Percentiles rank a stretch among this genome's conserved stretches.
Evolutionary conservation across 2,329 filamentous ascomycete species (phyloP).

Genomic region (Eurotiales sp.): DNA sequence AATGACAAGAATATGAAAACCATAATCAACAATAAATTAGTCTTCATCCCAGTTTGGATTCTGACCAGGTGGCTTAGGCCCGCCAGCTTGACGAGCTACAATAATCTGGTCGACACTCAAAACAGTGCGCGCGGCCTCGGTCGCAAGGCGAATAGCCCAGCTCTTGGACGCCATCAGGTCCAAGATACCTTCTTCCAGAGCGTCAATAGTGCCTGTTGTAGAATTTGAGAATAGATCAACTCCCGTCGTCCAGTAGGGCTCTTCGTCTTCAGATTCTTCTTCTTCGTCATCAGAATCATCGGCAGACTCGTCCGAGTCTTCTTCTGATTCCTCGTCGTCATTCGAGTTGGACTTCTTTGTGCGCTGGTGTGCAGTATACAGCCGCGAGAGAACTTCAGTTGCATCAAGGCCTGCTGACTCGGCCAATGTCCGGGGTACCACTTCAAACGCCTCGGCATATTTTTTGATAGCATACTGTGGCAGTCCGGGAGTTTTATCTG

Average conservation of each 20-base stretch:
- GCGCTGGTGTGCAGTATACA: constrained; percentile 86
- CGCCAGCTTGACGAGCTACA: constrained; percentile 92
- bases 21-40: constrained; percentile 29
- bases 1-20: constrained; percentile 8
- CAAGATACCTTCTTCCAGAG: constrained; percentile 81
- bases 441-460: constrained; percentile 95
- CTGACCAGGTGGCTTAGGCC: constrained; percentile 91
- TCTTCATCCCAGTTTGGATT: constrained; percentile 78
- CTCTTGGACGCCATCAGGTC: constrained; percentile 89
- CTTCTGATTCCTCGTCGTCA: constrained; percentile 18
- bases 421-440: constrained; percentile 87
- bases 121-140: constrained; percentile 88
- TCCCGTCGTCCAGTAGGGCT: constrained; percentile 83
- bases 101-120: constrained; percentile 98
- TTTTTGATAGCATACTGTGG: constrained; percentile 97
- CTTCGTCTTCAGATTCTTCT: constrained; percentile 51
- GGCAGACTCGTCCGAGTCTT: constrained; percentile 13
- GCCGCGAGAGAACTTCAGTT: constrained; percentile 87
- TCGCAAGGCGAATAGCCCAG: constrained; percentile 96
- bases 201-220: constrained; percentile 75
- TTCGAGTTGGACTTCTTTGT: constrained; percentile 22
- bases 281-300: constrained; percentile 26
- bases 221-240: constrained; percentile 92
- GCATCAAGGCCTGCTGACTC: constrained; percentile 95
- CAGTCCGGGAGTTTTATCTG: constrained; percentile 87